These are phyloP conservation scores for Debaryomyces singareniensis DNA, from an alignment of 1,139 yeast genomes.

Conservation along the genomic window DNA sequence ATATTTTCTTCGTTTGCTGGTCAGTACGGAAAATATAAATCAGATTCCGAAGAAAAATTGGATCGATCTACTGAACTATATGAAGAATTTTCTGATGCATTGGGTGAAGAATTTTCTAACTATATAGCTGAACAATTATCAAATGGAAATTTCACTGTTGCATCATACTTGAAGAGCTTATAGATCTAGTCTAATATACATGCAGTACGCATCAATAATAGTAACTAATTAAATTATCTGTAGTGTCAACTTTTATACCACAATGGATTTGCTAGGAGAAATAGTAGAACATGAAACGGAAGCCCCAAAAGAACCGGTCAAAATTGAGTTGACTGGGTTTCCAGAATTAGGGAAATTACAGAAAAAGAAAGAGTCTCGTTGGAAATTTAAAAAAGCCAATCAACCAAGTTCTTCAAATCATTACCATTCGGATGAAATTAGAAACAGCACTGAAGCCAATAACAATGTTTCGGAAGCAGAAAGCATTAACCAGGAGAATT, in stretches of 20 bases:
- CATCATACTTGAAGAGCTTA: not conserved
- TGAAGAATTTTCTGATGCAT: not conserved
- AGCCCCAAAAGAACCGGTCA: constrained; percentile 19
- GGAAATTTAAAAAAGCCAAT: constrained; percentile 11
- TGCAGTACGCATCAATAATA: too few relatives aligned
- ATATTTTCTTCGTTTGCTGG: not conserved
- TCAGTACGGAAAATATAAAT: too few relatives aligned
- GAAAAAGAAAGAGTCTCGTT: constrained; percentile 18
- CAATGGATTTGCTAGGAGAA: constrained; percentile 70
- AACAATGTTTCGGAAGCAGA: constrained; percentile 49
- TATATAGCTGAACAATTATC: not conserved
- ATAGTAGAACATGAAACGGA: constrained; percentile 61
- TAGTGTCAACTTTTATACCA: too few relatives aligned
- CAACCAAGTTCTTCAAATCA: not conserved
- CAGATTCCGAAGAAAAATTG: not conserved
- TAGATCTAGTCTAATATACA: too few relatives aligned
- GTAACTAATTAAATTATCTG: too few relatives aligned
- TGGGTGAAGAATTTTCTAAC: not conserved
- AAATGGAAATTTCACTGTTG: not conserved
- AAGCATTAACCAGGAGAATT: constrained; percentile 70
- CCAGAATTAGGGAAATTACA: constrained; percentile 29
- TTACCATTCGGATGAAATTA: constrained; percentile 2
- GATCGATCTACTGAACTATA: not conserved
- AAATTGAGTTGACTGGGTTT: constrained; percentile 29
- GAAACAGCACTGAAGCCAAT: constrained; percentile 6